A percentile compares a stretch with the other conserved stretches of the same genome.
These are phyloP conservation scores for Butyriboletus loyo DNA, from an alignment of 768 basidiomycete species.

Conservation along the genomic window DNA sequence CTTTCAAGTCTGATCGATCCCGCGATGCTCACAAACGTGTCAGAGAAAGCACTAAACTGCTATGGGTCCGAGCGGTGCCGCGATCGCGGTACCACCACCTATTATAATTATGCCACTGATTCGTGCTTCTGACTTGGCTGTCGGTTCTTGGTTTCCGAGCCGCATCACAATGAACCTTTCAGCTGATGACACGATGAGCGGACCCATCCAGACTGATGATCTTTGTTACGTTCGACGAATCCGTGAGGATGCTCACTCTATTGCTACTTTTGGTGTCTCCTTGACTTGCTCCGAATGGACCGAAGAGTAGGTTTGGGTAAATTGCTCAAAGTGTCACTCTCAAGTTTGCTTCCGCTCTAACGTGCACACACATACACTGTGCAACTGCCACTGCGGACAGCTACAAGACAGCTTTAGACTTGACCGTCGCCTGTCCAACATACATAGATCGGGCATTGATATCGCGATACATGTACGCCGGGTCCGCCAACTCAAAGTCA, in stretches of 20 bases:
- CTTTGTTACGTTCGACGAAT: constrained; percentile 2
- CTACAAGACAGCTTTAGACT: constrained; percentile 1
- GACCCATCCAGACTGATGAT: not conserved
- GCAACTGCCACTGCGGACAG: not conserved
- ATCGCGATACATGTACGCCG: not conserved
- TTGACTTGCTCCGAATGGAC: constrained; percentile 2
- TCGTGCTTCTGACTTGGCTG: constrained; percentile 16
- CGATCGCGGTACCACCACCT: not conserved
- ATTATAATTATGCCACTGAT: not conserved
- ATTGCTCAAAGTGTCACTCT: constrained; percentile 1
- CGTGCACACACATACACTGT: not conserved
- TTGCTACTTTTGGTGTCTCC: not conserved
- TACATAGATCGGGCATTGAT: not conserved
- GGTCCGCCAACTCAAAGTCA: constrained; percentile 4
- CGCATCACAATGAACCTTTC: not conserved
- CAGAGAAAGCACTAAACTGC: not conserved
- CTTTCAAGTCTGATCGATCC: constrained; percentile 5
- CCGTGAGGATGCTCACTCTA: not conserved
- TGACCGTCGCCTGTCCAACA: constrained; percentile 7
- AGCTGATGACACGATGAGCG: not conserved
- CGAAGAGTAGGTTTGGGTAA: not conserved
- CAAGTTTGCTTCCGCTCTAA: constrained; percentile 5
- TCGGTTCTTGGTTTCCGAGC: constrained; percentile 1
- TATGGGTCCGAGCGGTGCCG: constrained; percentile 12
- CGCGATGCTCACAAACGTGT: constrained; percentile 9